These are phyloP conservation scores for Sclerotinia minor DNA, from an alignment of 2,329 filamentous ascomycete species.

Conservation along the genomic window DNA sequence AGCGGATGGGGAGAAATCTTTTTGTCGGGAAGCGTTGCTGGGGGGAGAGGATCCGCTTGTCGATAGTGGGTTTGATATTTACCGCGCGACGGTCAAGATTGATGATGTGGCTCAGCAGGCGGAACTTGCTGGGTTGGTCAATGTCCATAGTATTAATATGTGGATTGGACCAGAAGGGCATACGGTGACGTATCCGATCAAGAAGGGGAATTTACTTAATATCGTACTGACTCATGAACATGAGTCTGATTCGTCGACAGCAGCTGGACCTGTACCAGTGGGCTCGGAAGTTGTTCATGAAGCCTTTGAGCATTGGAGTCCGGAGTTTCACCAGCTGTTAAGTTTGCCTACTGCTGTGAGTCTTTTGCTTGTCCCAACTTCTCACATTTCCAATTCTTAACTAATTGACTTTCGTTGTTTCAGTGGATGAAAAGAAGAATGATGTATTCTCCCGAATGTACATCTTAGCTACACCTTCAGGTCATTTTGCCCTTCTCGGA, in stretches of 20 bases:
- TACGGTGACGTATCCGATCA: conserved; percentile 5
- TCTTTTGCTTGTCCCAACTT: background rate
- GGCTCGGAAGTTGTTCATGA: background rate
- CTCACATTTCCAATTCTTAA: too few relatives aligned
- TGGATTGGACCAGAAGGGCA: conserved; percentile 1
- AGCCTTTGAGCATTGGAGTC: conserved; percentile 2
- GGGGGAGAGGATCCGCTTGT: background rate
- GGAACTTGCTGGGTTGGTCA: background rate
- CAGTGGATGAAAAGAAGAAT: conserved; percentile 9
- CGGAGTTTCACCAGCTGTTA: background rate
- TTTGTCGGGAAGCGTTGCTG: conserved; percentile 15
- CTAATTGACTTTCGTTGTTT: background rate
- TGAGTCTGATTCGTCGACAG: background rate
- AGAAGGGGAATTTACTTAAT: conserved; percentile 3
- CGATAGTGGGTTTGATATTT: conserved; percentile 6
- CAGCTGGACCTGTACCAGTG: background rate
- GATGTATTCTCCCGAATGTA: conserved; percentile 5
- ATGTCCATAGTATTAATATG: conserved; percentile 5
- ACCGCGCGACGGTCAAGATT: background rate
- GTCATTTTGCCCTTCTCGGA: background rate
- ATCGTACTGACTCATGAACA: background rate
- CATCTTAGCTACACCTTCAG: background rate
- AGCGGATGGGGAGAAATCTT: conserved; percentile 15
- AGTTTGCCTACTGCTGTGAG: background rate
- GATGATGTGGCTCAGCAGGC: background rate